A percentile compares a stretch with the other conserved stretches of the same genome.
phyloP scores from a whole-genome alignment of 2,329 filamentous ascomycete species.

The Pleomassaria siparia region DNA sequence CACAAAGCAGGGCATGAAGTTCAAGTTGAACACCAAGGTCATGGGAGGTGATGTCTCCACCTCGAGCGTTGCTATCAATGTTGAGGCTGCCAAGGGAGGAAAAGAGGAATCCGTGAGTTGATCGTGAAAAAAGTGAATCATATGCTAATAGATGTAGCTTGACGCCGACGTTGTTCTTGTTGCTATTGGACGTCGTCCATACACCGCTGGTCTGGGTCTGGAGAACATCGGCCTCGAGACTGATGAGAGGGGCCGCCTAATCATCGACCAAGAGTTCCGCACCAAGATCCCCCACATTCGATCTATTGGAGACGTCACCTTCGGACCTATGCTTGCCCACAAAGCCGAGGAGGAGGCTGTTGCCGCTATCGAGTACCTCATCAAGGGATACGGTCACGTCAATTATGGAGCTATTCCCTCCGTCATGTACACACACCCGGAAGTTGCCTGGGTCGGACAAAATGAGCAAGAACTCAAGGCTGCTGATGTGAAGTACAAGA shows the following conservation, averaged over 20 bases:
- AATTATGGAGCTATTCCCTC: conserved; percentile 98
- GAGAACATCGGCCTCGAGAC: conserved; percentile 92
- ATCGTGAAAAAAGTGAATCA: neutral
- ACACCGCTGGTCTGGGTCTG: conserved; percentile 86
- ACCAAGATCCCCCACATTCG: conserved; percentile 97
- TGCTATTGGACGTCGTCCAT: conserved; percentile 93
- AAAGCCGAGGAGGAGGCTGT: conserved; percentile 99
- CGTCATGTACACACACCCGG: conserved; percentile 99
- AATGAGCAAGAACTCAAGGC: conserved; percentile 95
- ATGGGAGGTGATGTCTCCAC: conserved; percentile 77
- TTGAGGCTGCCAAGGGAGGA: conserved; percentile 94
- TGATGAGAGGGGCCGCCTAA: conserved; percentile 89
- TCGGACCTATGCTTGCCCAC: conserved; percentile 98
- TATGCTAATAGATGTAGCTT: conserved; percentile 57
- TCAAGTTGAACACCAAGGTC: conserved; percentile 98
- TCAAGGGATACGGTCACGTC: conserved; percentile 96
- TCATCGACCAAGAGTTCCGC: conserved; percentile 98
- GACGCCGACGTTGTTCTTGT: conserved; percentile 95
- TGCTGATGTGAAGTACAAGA: conserved; percentile 84
- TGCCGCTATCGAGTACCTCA: conserved; percentile 93
- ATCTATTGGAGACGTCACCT: conserved; percentile 93
- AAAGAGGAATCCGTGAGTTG: conserved; percentile 81
- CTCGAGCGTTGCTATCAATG: conserved; percentile 75
- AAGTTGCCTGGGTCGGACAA: conserved; percentile 98
- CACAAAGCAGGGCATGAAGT: conserved; percentile 95